These are phyloP conservation scores for Aureobasidium musti DNA, from an alignment of 2,329 filamentous ascomycete genomes.

Conservation along the genomic window DNA sequence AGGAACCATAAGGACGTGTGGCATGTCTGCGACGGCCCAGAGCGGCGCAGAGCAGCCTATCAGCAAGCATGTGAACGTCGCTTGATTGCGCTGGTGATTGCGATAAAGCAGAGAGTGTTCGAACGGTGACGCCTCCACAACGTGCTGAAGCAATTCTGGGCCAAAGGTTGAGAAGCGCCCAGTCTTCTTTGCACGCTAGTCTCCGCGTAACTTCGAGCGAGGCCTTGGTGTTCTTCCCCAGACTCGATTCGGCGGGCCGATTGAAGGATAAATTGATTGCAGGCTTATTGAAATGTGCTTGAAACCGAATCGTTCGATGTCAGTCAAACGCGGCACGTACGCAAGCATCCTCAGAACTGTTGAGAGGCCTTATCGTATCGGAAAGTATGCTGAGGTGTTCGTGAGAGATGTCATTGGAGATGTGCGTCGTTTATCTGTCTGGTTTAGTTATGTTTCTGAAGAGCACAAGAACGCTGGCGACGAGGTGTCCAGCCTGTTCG, in stretches of 20 bases:
- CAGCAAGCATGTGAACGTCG: slow-evolving; percentile 15
- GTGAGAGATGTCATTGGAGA: not conserved
- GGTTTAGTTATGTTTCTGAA: not conserved
- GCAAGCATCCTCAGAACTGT: not conserved
- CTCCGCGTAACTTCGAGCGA: slow-evolving; percentile 11
- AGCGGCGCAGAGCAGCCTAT: slow-evolving; percentile 14
- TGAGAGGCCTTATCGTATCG: not conserved
- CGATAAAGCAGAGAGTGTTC: not conserved
- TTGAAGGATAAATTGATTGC: slow-evolving; percentile 15
- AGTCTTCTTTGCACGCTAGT: slow-evolving; percentile 8
- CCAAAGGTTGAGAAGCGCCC: slow-evolving; percentile 21
- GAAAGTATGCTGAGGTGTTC: not conserved
- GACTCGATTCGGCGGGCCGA: slow-evolving; percentile 14
- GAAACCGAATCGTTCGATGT: slow-evolving; percentile 26
- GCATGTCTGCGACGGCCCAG: not conserved
- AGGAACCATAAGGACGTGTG: slow-evolving; percentile 8
- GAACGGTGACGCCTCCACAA: slow-evolving; percentile 10
- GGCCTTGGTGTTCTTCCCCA: slow-evolving; percentile 2
- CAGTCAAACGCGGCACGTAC: not conserved
- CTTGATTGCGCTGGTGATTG: slow-evolving; percentile 1
- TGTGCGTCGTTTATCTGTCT: not conserved
- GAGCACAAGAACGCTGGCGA: not conserved
- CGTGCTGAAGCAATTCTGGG: slow-evolving; percentile 18
- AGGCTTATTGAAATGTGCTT: slow-evolving; percentile 17
- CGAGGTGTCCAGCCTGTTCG: not conserved